Evolutionary conservation across 768 basidiomycete genomes (phyloP).

Genomic region (Trametes cubensis): DNA sequence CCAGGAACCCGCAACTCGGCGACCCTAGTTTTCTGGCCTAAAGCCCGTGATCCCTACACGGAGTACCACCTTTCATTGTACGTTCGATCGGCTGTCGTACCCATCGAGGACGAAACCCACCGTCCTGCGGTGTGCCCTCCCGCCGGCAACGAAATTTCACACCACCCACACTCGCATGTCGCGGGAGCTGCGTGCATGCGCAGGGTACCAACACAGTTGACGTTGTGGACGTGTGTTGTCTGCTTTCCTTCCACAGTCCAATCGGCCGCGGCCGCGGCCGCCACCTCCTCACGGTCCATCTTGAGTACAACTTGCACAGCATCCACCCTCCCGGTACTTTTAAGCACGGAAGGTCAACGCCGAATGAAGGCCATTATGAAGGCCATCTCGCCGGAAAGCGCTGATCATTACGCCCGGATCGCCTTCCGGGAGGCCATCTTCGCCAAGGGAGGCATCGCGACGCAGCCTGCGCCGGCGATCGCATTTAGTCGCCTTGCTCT

Average conservation of each 20-base stretch:
- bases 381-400: not conserved
- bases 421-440: not conserved
- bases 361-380: conserved; percentile 15
- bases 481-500: too few relatives aligned
- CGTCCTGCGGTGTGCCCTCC: not conserved
- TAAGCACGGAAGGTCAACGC: not conserved
- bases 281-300: too few relatives aligned
- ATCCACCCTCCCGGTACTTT: conserved; percentile 1
- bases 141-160: conserved; percentile 6
- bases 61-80: not conserved
- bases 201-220: not conserved
- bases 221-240: not conserved
- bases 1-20: conserved; percentile 10
- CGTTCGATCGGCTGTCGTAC: conserved; percentile 1
- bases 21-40: conserved; percentile 7
- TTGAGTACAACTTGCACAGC: conserved; percentile 3
- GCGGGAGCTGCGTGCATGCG: conserved; percentile 8
- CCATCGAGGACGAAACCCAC: not conserved
- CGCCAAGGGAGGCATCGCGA: not conserved
- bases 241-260: not conserved
- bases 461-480: not conserved
- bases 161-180: not conserved
- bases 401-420: conserved; percentile 16
- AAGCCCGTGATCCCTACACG: not conserved
- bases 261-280: too few relatives aligned